These are phyloP conservation scores for Saccharomycopsis capsularis DNA, from an alignment of 805 yeast genomes.

Conservation along the genomic window DNA sequence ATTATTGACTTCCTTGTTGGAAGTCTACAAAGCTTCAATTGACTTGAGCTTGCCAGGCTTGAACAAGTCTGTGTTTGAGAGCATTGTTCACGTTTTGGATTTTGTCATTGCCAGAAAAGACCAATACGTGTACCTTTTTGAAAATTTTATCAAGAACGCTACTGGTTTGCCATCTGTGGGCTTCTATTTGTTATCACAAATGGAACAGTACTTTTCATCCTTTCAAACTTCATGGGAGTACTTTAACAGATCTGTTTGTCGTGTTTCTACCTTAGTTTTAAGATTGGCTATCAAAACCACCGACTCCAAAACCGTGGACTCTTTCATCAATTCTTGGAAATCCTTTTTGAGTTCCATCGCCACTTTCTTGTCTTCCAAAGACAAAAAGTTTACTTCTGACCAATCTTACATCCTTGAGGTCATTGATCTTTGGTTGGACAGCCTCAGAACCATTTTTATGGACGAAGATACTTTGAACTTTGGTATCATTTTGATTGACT, in stretches of 20 bases:
- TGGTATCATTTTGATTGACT: conserved; percentile 41
- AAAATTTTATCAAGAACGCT: conserved; percentile 37
- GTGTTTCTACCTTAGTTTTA: conserved; percentile 47
- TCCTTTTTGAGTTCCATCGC: conserved; percentile 31
- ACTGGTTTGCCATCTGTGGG: conserved; percentile 44
- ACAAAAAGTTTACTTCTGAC: conserved; percentile 46
- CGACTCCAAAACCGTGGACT: conserved; percentile 22
- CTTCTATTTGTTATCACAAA: conserved; percentile 38
- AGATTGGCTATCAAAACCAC: conserved; percentile 33
- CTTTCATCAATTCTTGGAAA: conserved; percentile 27
- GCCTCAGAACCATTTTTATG: conserved; percentile 35
- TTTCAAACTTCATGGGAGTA: conserved; percentile 54
- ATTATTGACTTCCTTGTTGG: conserved; percentile 36
- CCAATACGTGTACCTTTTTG: conserved; percentile 51
- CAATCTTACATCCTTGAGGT: conserved; percentile 58
- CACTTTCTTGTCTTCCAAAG: conserved; percentile 41
- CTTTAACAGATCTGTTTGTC: conserved; percentile 56
- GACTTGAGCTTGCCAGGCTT: conserved; percentile 27
- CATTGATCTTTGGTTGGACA: conserved; percentile 46
- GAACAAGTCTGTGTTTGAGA: conserved; percentile 39
- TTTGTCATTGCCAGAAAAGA: conserved; percentile 59
- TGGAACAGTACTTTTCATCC: conserved; percentile 40
- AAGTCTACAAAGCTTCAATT: conserved; percentile 27
- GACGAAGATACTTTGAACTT: conserved; percentile 36
- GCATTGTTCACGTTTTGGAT: conserved; percentile 56